Evolutionary conservation across 2,329 filamentous ascomycete genomes (phyloP).

Genomic region (Pseudocercospora pini-densiflorae): DNA sequence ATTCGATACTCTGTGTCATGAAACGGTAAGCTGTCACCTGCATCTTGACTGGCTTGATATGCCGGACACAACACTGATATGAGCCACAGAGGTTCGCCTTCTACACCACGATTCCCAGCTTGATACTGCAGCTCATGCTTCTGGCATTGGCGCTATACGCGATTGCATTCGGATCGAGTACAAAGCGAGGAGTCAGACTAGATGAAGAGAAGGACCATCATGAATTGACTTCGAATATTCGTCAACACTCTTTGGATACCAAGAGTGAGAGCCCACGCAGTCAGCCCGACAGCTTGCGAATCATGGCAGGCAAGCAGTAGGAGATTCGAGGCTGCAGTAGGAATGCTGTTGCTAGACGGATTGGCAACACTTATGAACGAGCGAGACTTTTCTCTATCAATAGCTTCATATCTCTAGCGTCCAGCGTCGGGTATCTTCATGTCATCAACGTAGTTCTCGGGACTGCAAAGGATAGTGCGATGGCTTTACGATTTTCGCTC

Average conservation of each 20-base stretch:
- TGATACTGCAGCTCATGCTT: constrained; percentile 44
- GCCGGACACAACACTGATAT: background rate
- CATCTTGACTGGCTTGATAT: background rate
- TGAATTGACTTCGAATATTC: constrained; percentile 22
- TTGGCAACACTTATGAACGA: background rate
- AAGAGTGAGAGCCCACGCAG: constrained; percentile 27
- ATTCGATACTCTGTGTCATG: constrained; percentile 46
- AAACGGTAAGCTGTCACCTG: constrained; percentile 43
- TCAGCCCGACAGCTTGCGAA: constrained; percentile 21
- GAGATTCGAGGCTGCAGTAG: background rate
- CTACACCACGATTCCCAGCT: constrained; percentile 48
- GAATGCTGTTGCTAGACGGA: no score
- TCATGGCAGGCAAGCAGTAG: constrained; percentile 18
- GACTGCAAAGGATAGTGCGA: background rate
- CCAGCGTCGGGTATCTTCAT: constrained; percentile 12
- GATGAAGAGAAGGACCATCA: constrained; percentile 33
- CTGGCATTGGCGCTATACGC: constrained; percentile 29
- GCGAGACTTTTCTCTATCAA: background rate
- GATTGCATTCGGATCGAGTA: background rate
- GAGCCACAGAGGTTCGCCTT: constrained; percentile 48
- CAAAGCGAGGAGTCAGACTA: constrained; percentile 14
- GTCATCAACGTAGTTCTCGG: background rate
- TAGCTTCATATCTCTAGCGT: background rate
- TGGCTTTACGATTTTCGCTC: background rate
- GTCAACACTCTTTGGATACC: constrained; percentile 24